phyloP scores from a whole-genome alignment of 257 asterid genomes.

The Solanum ahanhuiri region DNA sequence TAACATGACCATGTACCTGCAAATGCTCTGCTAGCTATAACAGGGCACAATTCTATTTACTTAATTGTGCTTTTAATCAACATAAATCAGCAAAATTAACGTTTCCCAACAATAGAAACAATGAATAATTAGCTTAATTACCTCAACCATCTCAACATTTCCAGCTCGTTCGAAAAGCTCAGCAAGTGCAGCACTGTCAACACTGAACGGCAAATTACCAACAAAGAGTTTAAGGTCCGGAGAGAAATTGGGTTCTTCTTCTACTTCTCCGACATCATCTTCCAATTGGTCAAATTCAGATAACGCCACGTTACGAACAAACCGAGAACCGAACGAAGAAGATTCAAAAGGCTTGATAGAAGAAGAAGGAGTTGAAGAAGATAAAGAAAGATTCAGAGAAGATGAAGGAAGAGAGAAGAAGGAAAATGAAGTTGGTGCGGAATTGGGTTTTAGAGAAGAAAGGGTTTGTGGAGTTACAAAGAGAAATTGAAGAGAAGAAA shows the following conservation, averaged over 20 bases:
- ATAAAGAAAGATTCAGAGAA: conserved; percentile 32
- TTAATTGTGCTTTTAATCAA: neutral
- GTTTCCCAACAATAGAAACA: neutral
- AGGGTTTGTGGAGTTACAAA: conserved; percentile 51
- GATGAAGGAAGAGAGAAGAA: conserved; percentile 22
- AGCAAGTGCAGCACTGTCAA: conserved; percentile 77
- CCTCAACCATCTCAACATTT: conserved; percentile 91
- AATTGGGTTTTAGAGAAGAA: conserved; percentile 11
- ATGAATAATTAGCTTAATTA: neutral
- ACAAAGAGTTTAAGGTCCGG: conserved; percentile 72
- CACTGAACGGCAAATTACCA: conserved; percentile 73
- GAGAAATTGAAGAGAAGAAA: conserved; percentile 33
- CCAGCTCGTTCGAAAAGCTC: conserved; percentile 74
- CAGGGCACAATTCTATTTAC: neutral
- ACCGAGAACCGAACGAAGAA: conserved; percentile 13
- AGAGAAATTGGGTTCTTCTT: conserved; percentile 30
- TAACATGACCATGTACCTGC: no score
- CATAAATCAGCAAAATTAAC: neutral
- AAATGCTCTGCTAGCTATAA: neutral
- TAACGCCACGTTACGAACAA: conserved; percentile 33
- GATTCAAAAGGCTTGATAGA: neutral
- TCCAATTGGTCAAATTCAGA: conserved; percentile 22
- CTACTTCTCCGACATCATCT: conserved; percentile 35
- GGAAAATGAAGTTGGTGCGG: conserved; percentile 4
- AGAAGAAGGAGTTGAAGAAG: conserved; percentile 5